Evolutionary conservation across 116 monocot genomes (phyloP), one percentile per base, ranked within the genome.

Genomic region (Dioscorea cayenensis): DNA sequence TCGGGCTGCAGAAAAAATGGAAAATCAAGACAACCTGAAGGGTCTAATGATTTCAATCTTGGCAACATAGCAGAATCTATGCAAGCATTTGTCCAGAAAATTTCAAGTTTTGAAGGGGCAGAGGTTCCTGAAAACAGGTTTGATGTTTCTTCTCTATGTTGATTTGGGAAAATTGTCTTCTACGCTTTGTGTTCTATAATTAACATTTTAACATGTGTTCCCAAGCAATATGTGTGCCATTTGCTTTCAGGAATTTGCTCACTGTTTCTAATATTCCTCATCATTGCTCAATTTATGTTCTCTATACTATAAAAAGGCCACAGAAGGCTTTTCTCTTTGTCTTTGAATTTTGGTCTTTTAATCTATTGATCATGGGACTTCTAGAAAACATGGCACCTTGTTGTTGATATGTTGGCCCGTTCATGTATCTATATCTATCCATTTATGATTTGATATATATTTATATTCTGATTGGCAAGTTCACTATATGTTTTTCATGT

Each of bases 41-140:
- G 18, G 13, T 51, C 6, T 17, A 37, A 62, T 21, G 36, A 51
- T 22, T 92, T 86, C 11, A 84, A 86, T 71, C 72, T 92, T 36
- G 78, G 84, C 21, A 86, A 90, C 63, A 86, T 97, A 51, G 77
- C 93, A 70, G 86, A 90, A 68, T 78, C 81, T 75, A 90, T 97
- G 88, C 90, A 85, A 78, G 75, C 88, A 59, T 97, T 97, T 75
- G 81, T 97, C 51, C 77, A 76, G 28, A 97, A 93, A 70, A 66
- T 93, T 66, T 97, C 97, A 52, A 90, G 90, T 75, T 93, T 88
- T 75, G 90, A 97, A 83, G 97, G 97, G 62, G 97, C 97, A 23
- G 97, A 97, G 64, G 76, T 90, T 77, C 97, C 93, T 70, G 70
- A 76, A 51, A 77, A 88, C 75, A 88, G 90, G 93, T 97, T 25